phyloP scores from a whole-genome alignment of 2,329 filamentous ascomycete genomes.

The Capronia coronata region DNA sequence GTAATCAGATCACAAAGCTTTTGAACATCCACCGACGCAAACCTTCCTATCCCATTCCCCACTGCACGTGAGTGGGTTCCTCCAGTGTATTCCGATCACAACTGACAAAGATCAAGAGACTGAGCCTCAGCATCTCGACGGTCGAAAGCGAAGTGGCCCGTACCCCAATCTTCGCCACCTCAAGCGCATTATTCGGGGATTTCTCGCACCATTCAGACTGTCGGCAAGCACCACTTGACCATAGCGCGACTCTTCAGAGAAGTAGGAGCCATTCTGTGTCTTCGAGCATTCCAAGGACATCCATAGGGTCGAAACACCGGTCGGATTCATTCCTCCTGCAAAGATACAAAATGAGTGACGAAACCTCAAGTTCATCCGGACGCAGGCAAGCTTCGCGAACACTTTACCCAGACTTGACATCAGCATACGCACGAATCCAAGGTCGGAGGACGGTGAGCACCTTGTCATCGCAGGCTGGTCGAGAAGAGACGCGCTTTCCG shows the following conservation, averaged over 20 bases:
- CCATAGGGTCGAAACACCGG: constrained; percentile 12
- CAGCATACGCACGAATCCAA: constrained; percentile 18
- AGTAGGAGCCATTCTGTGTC: constrained; percentile 4
- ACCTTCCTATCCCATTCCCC: too few relatives aligned
- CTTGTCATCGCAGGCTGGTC: not conserved
- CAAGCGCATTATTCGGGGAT: too few relatives aligned
- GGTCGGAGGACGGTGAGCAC: constrained; percentile 11
- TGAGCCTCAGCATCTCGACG: too few relatives aligned
- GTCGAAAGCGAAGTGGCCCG: too few relatives aligned
- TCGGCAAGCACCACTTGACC: not conserved
- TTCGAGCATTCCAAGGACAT: not conserved
- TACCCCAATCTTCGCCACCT: too few relatives aligned
- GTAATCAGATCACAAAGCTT: too few relatives aligned
- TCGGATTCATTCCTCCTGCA: constrained; percentile 14
- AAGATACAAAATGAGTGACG: constrained; percentile 2
- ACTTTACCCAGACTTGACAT: constrained; percentile 17
- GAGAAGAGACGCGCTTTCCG: constrained; percentile 8
- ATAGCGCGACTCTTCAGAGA: not conserved
- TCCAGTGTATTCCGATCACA: too few relatives aligned
- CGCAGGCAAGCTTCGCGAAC: constrained; percentile 10
- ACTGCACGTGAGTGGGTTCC: too few relatives aligned
- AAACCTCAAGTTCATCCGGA: not conserved
- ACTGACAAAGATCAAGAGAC: too few relatives aligned
- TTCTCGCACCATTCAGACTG: not conserved
- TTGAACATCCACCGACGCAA: too few relatives aligned